A percentile compares a stretch with the other conserved stretches of the same genome.
These are phyloP conservation scores for Coemansia sp. DNA, from an alignment of 192 early-diverging fungal species.

Conservation along the genomic window DNA sequence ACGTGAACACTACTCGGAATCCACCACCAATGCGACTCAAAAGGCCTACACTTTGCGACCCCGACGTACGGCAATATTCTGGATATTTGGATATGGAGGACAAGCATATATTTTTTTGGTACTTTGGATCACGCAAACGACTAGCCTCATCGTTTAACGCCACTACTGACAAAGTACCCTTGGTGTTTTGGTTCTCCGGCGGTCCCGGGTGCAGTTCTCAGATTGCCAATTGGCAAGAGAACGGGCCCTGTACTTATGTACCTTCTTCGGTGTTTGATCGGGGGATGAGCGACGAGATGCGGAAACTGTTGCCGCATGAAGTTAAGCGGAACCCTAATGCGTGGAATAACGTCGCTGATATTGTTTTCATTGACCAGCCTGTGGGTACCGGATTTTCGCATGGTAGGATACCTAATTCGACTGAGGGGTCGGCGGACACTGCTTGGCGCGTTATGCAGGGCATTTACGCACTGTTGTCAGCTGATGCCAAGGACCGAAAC, in stretches of 20 bases:
- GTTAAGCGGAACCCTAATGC: conserved; percentile 57
- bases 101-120: conserved; percentile 68
- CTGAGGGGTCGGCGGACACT: conserved; percentile 49
- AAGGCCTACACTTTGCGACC: conserved; percentile 80
- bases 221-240: conserved; percentile 76
- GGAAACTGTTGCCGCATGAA: conserved; percentile 43
- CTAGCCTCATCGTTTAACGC: conserved; percentile 22
- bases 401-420: conserved; percentile 53
- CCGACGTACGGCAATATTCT: conserved; percentile 82
- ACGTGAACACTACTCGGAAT: conserved; percentile 14
- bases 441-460: conserved; percentile 59
- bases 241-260: conserved; percentile 67
- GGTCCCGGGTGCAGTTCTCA: conserved; percentile 78
- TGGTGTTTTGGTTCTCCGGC: conserved; percentile 77
- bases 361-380: conserved; percentile 60
- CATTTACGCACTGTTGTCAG: conserved; percentile 31
- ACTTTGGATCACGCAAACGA: conserved; percentile 67
- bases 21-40: conserved; percentile 65
- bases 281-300: conserved; percentile 41
- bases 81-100: conserved; percentile 71
- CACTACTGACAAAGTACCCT: conserved; percentile 59
- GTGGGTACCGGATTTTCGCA: conserved; percentile 77
- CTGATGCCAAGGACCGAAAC: conserved; percentile 13
- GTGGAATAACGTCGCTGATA: conserved; percentile 76
- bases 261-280: conserved; percentile 16